Base-by-base conservation (phyloP, 352 stramenopile species). In the Globisporangium nagaii region DNA sequence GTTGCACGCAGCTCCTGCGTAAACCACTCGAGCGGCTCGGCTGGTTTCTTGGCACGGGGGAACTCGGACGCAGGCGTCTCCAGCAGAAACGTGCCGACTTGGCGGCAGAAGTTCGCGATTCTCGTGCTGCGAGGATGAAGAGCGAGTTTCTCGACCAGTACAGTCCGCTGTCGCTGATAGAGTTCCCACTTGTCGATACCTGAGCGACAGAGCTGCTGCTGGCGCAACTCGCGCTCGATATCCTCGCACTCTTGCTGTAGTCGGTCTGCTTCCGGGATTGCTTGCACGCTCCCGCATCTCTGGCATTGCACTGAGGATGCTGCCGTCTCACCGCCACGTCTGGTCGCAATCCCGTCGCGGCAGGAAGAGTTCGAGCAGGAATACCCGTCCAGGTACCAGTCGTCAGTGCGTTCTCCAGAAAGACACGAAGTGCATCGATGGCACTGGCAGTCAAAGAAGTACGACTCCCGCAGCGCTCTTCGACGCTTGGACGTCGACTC, bases 371-470 rank as follows among this genome's bases (percentile, higher is more conserved):
- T 51, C 5, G 6, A 20, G 24, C 73, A 84, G 15, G 17, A 20
- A 15, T 76, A 44, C 20, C 73, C 73, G 53, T 77, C 61, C 41
- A 84, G 52, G 53, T 66, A 80, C 65, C 53, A 69, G 34, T 84
- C 70, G 0, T 77, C 69, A 3, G 13, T 47, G 32, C 55, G 27
- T 12, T 62, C 10, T 44, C 42, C 22, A 55, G 42, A 24, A 12
- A 34, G 22, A 52, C 30, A 25, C 24, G 52, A 17, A 10, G 22
- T 12, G 15, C 71, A 79, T 3, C 73, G 68, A 13, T 12, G 6
- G 49, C 81, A 92, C 8, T 62, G 11, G 43, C 81, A 92, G 4
- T 73, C 49, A 31, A 92, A 92, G 45, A 90, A 92, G 39, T 90
- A 90, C 37, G 79, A 92, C 5, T 59, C 52, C 1, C 55, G 60